These are phyloP conservation scores for Notholithocarpus densiflorus DNA, from an alignment of 306 rosid species.

Conservation along the genomic window DNA sequence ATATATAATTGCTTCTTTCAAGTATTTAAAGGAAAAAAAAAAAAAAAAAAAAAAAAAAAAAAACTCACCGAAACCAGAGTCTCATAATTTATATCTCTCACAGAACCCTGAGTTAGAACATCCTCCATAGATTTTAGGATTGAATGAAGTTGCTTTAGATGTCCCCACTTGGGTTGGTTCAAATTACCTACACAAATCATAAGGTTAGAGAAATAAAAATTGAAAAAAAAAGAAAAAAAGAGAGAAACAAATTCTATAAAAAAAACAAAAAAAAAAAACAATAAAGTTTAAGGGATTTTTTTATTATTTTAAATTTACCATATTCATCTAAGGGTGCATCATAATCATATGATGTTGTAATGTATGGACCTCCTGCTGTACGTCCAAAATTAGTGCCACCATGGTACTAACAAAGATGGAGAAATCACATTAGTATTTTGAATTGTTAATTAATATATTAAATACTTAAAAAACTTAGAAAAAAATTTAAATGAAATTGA, in stretches of 20 bases:
- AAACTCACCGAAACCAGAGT: not conserved
- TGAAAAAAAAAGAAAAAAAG: not conserved
- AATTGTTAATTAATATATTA: not conserved
- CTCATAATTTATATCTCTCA: not conserved
- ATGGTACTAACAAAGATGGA: slow-evolving; percentile 19
- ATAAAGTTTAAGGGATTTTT: not conserved
- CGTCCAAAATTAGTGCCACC: slow-evolving; percentile 46
- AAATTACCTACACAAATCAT: slow-evolving; percentile 20
- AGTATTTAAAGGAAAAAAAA: not conserved
- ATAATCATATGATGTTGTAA: slow-evolving; percentile 43
- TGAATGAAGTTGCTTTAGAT: slow-evolving; percentile 29
- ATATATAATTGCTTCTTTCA: not conserved
- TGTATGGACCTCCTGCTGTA: slow-evolving; percentile 36
- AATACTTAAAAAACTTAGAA: not conserved
- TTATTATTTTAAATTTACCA: slow-evolving; percentile 10
- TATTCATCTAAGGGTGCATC: slow-evolving; percentile 51
- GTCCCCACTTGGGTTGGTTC: slow-evolving; percentile 47
- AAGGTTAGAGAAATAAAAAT: not conserved
- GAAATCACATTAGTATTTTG: not conserved
- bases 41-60: not conserved
- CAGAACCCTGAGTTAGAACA: slow-evolving; percentile 8
- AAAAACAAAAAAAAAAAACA: not conserved
- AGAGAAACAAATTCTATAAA: not conserved
- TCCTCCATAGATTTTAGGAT: slow-evolving; percentile 18
- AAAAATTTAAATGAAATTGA: not conserved